Base-by-base conservation (phyloP, 768 basidiomycete genomes). In the Termitomyces sp. region DNA sequence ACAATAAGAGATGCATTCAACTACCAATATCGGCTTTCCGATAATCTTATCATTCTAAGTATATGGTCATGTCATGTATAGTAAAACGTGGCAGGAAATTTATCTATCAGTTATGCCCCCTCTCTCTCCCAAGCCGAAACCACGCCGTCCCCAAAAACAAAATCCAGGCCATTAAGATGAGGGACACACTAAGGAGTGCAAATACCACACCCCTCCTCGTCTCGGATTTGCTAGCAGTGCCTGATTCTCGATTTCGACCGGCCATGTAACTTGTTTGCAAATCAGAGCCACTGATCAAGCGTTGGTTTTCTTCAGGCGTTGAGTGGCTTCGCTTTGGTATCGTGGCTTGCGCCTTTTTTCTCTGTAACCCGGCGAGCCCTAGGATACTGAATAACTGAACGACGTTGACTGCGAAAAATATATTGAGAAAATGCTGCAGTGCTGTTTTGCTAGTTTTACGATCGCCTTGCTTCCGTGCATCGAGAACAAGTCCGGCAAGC, bases 401-500 rank as follows among this genome's bases (percentile, higher is more conserved):
- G 41, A 82, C 51, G 59, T 88, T 90, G 57, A 86, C 64, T 47
- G 76, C 41, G 5, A 87, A 61, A 67, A 88, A 87, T 3, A 74
- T 68, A 53, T 81, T 78, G 29, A 91, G 73, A 20, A 90, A 76
- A 55, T 73, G 67, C 62, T 87, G 85, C 16, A 79, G 68, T 8
- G 78, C 73, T n/a, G 62, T 63, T 12, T 65, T 61, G 58, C 69
- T 66, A 49, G 64, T 61, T 59, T 61, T 58, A 39, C 60, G 42
- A 18, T 58, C 53, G 37, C 68, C 66, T 48, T 71, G 73, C 54
- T 69, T 71, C 34, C 64, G 62, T 39, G 67, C 72, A 66, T 92
- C 89, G 13, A 92, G 76, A 24, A 80, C 70, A 31, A 90, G 73
- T 46, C 90, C 89, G n/a, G 87, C 79, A 12, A 90, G 64, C 0